These are phyloP conservation scores for Syzygium jambos DNA, from an alignment of 345 rosid species.

Conservation along the genomic window DNA sequence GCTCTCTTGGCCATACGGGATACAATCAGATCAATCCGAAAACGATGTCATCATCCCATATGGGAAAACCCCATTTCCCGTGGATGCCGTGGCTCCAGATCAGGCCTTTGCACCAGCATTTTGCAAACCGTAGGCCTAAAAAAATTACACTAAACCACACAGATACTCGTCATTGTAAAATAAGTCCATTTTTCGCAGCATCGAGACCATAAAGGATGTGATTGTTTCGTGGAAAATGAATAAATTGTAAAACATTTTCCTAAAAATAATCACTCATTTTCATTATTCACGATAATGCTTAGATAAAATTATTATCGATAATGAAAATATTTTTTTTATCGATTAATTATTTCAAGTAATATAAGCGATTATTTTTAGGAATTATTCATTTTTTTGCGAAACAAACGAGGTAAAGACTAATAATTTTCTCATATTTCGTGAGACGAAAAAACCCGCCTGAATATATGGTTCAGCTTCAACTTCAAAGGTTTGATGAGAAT, in stretches of 20 bases:
- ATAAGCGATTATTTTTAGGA: too few species aligned
- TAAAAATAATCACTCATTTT: too few species aligned
- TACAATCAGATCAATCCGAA: background rate
- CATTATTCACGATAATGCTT: too few species aligned
- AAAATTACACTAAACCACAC: background rate
- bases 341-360: too few species aligned
- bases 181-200: background rate
- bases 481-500: background rate
- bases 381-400: too few species aligned
- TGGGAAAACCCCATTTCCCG: background rate
- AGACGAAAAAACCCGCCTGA: background rate
- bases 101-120: background rate
- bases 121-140: too few species aligned
- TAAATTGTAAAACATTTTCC: too few species aligned
- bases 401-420: fast-evolving
- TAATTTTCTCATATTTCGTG: background rate
- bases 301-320: too few species aligned
- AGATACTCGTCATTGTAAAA: background rate
- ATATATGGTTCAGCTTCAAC: background rate
- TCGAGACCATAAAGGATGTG: too few species aligned
- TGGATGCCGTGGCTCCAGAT: background rate
- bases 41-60: background rate
- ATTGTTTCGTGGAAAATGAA: too few species aligned
- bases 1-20: background rate
- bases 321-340: too few species aligned